phyloP scores from a whole-genome alignment of 371 early-diverging fungal species.

The Phascolomyces articulosus region DNA sequence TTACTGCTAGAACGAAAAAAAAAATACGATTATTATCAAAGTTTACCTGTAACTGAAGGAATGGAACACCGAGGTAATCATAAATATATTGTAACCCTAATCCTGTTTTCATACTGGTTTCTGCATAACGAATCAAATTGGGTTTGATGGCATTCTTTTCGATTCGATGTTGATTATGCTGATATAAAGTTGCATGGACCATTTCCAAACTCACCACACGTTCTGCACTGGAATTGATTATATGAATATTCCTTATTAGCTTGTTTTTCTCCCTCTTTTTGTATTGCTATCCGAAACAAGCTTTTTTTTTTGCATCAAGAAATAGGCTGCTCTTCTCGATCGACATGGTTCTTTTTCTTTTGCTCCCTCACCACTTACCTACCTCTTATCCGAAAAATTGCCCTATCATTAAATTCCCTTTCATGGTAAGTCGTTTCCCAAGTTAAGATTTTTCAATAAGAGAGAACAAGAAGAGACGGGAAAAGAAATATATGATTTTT shows the following conservation, averaged over 20 bases:
- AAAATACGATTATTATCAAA: neutral
- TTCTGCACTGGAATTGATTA: slow-evolving; percentile 15
- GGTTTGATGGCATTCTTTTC: slow-evolving; percentile 50
- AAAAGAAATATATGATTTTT: too few species aligned
- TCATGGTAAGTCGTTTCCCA: too few species aligned
- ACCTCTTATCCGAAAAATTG: slow-evolving; percentile 55
- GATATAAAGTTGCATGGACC: slow-evolving; percentile 45
- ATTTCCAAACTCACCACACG: slow-evolving; percentile 36
- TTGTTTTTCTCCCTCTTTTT: neutral
- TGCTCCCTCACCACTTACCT: slow-evolving; percentile 12
- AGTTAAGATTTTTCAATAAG: neutral
- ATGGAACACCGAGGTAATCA: slow-evolving; percentile 65
- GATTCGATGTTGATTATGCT: slow-evolving; percentile 48
- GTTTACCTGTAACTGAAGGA: slow-evolving; percentile 59
- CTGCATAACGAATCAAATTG: slow-evolving; percentile 64
- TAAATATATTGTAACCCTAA: slow-evolving; percentile 66
- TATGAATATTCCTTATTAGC: neutral
- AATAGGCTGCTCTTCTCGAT: too few species aligned
- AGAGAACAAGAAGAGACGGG: neutral
- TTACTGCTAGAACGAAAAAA: neutral
- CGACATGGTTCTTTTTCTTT: too few species aligned
- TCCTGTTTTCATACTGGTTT: slow-evolving; percentile 64
- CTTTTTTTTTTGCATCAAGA: too few species aligned
- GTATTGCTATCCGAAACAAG: too few species aligned
- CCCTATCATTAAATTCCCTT: too few species aligned